These are phyloP conservation scores for Zygoascus sp. DNA, from an alignment of 1,139 yeast genomes.

Conservation along the genomic window DNA sequence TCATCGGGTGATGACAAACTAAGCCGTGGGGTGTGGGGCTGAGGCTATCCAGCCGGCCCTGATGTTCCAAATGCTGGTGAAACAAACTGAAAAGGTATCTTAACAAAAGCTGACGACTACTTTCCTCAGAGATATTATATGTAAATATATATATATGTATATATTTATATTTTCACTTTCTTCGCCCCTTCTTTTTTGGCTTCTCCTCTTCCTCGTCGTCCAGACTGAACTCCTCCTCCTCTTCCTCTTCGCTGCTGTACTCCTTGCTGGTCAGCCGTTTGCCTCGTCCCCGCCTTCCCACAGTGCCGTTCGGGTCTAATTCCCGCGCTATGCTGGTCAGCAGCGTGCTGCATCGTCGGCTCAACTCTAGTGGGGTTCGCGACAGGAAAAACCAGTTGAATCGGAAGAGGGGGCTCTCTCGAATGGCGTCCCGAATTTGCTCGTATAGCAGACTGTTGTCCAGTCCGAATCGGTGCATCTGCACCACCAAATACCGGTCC, in stretches of 20 bases:
- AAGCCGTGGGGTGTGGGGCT: too few relatives aligned
- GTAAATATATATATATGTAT: too few relatives aligned
- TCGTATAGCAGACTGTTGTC: constrained; percentile 68
- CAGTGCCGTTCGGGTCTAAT: constrained; percentile 41
- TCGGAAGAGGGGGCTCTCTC: constrained; percentile 65
- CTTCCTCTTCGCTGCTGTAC: constrained; percentile 14
- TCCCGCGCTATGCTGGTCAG: constrained; percentile 77
- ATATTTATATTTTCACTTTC: constrained; percentile 8
- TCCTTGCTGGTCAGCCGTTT: constrained; percentile 10
- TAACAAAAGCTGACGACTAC: too few relatives aligned
- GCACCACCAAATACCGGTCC: constrained; percentile 73
- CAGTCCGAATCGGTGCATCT: constrained; percentile 74
- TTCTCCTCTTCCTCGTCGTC: constrained; percentile 14
- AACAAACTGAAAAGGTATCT: too few relatives aligned
- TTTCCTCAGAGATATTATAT: too few relatives aligned
- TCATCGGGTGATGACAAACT: too few relatives aligned
- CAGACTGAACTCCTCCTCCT: constrained; percentile 11
- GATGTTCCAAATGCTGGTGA: too few relatives aligned
- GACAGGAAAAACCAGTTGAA: constrained; percentile 90
- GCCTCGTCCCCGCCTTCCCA: constrained; percentile 1
- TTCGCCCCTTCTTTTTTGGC: constrained; percentile 9
- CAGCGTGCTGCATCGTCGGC: constrained; percentile 76
- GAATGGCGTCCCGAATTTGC: constrained; percentile 69
- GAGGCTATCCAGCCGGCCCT: too few relatives aligned
- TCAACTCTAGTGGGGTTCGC: constrained; percentile 77